These are phyloP conservation scores for Trifolium repens DNA, from an alignment of 306 rosid species.

Conservation along the genomic window DNA sequence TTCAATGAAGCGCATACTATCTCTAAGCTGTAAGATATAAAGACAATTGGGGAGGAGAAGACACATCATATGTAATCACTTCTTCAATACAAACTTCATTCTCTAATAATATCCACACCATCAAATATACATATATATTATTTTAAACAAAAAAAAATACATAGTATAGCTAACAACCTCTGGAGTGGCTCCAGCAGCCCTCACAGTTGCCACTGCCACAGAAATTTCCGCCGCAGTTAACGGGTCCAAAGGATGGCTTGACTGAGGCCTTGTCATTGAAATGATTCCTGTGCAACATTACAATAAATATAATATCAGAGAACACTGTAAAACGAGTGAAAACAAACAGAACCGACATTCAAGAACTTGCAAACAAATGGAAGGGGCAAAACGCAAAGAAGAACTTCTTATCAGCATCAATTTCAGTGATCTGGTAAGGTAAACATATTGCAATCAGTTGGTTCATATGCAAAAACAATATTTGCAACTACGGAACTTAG, in stretches of 20 bases:
- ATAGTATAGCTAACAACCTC: slow-evolving; percentile 59
- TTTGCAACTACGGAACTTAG: neutral
- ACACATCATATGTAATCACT: slow-evolving; percentile 36
- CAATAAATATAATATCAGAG: neutral
- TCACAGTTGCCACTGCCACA: slow-evolving; percentile 87
- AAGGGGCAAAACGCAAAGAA: neutral
- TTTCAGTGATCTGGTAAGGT: slow-evolving; percentile 3
- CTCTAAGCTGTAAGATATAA: slow-evolving; percentile 71
- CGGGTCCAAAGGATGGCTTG: slow-evolving; percentile 93
- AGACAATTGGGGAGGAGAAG: slow-evolving; percentile 23
- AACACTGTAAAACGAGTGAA: slow-evolving; percentile 22
- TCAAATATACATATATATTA: slow-evolving; percentile 8
- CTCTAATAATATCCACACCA: neutral
- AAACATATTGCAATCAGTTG: slow-evolving; percentile 15
- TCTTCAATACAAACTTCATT: slow-evolving; percentile 33
- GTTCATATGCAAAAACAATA: neutral
- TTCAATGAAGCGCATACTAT: slow-evolving; percentile 90
- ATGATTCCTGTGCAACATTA: slow-evolving; percentile 56
- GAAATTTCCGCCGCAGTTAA: slow-evolving; percentile 84
- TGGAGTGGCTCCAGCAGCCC: slow-evolving; percentile 95
- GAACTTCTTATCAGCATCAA: neutral
- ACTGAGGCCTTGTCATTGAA: slow-evolving; percentile 71
- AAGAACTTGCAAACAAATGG: neutral
- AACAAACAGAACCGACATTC: slow-evolving; percentile 22
- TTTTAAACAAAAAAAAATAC: slow-evolving; percentile 6